Base-by-base conservation (phyloP, 148 eudicot species). In the Diospyros lotus region DNA sequence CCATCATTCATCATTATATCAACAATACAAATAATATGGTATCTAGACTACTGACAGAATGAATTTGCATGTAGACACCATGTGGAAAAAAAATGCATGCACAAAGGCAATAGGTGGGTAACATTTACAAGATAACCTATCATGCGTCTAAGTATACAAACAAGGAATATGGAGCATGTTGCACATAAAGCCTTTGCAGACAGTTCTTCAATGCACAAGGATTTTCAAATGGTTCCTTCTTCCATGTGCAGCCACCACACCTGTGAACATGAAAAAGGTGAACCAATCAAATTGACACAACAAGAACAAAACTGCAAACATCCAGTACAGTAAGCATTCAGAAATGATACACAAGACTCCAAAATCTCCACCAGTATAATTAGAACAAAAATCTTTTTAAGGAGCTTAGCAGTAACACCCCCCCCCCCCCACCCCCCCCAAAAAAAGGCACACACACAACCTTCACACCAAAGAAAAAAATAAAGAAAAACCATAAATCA, bases 221-320 rank as follows among this genome's bases (percentile, higher is more conserved):
- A 77, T 73, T 59, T 78, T 79, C 75, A 85, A 53, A 82, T 82
- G 80, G 72, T 79, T 77, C 75, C 83, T 78, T 80, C 86, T 76
- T 79, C 83, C 85, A 79, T 64, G 74, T 73, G 85, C 80, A 75
- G 85, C 84, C 66, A 77, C 74, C 56, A 76, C 15, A 81, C 89
- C 86, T 85, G 85, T 85, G 79, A 77, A 81, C 77, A 72, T 46
- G 82, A 75, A 80, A 28, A 28, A 78, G 80, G 59, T 59, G 73
- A 72, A 53, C 70, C 75, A 73, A 85, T 85, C 86, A 83, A 82
- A 81, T 81, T 80, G 84, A 82, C 80, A 78, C 80, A 70, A 60
- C 70, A 38, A 74, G 68, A 74, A 67, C 64, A 0, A 28, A 28
- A 28, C 28, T 28, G 28, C 63, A 54, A 60, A 51, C 39, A 68